Base-by-base conservation (phyloP, 176 grass and related monocot species). In the Eragrostis curvula region DNA sequence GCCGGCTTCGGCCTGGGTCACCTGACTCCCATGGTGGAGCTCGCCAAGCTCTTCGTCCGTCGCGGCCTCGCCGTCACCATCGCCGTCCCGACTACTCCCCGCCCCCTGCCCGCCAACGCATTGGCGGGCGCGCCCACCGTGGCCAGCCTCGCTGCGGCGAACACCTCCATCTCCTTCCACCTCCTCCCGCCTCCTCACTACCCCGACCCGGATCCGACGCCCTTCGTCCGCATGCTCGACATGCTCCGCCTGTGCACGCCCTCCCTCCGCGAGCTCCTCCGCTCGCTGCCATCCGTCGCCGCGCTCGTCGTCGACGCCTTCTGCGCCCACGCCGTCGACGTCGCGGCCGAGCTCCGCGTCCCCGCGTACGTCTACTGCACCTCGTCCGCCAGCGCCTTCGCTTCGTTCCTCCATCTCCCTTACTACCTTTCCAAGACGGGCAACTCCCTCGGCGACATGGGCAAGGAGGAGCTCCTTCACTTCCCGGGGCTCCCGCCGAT, bases 21-120 rank as follows among this genome's bases (percentile, higher is more conserved):
- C 53, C 42, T 89, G 2, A 47, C 44, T 32, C 79, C 79, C 40
- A 86, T 92, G 68, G 67, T 92, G 53, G 82, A 92, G 72, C 79
- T 89, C 25, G 86, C 86, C 67, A 89, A 89, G 78, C 66, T 83
- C 71, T 80, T 92, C 51, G 21, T 66, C 58, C 18, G 12, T 45
- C 74, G 66, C 48, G 36, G 74, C 62, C 20, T 92, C 9, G 27
- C 68, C 43, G 64, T 81, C 63, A 63, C 53, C 74, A 77, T 89
- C 66, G 66, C 64, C 41, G 42, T 75, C 28, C 69, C 81, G 9
- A 56, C 68, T 14, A 20, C 23, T 0, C 82, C 71, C 12, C 5
- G 32, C 18, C 9, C n/a, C 32, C 32, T 2, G 3, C 4, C 0
- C 11, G 41, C 36, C 40, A 3, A 59, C 39, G 17, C 63, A 6